Conservation (phyloP, 148 eudicot species). For the Rhododendron williamsianum region DNA sequence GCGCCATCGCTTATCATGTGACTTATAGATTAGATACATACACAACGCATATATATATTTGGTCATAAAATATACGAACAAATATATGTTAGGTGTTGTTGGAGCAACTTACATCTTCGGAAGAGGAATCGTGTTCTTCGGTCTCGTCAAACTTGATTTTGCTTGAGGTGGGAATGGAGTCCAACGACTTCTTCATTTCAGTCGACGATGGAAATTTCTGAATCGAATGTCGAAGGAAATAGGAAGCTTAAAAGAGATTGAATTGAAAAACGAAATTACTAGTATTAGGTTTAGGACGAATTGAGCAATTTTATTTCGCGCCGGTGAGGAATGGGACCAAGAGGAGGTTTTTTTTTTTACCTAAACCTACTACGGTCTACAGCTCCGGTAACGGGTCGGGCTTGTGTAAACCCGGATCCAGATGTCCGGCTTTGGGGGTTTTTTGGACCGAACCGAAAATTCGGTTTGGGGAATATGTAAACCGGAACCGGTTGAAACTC, state of each 20-base stretch:
- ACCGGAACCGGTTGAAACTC: too few species aligned
- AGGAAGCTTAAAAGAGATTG: neutral
- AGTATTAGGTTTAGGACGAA: neutral
- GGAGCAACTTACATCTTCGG: constrained; percentile 51
- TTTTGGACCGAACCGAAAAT: too few species aligned
- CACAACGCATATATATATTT: neutral
- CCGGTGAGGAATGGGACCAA: neutral
- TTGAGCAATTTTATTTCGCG: neutral
- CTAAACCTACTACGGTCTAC: too few species aligned
- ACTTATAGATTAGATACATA: neutral
- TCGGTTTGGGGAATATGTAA: too few species aligned
- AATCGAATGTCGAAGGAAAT: neutral
- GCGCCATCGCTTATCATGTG: neutral
- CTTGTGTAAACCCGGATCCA: neutral
- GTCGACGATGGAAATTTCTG: neutral
- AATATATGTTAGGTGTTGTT: neutral
- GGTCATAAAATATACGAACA: neutral
- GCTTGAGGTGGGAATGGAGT: constrained; percentile 34
- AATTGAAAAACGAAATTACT: neutral
- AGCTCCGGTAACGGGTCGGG: neutral
- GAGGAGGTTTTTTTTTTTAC: neutral
- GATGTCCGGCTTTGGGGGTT: neutral
- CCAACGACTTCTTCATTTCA: constrained; percentile 32
- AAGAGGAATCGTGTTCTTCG: constrained; percentile 39
- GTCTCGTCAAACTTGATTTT: constrained; percentile 50